A percentile compares a stretch with the other conserved stretches of the same genome.
phyloP scores from a whole-genome alignment of 192 early-diverging fungal species.

The Podila epigama region DNA sequence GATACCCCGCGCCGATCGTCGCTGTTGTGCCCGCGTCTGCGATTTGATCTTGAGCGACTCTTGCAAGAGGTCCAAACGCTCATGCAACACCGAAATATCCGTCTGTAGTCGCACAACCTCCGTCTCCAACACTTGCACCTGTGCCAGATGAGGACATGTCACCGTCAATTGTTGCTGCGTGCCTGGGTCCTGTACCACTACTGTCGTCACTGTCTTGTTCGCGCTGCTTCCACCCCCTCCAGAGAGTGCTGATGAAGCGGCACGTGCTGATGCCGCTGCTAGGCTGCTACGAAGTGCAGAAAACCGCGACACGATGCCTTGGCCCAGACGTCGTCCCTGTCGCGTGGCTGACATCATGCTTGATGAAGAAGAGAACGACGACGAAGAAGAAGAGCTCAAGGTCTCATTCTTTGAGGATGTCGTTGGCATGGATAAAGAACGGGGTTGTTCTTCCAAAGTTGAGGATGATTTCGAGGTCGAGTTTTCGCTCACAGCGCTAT shows the following conservation, averaged over 20 bases:
- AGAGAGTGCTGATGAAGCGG: conserved; percentile 25
- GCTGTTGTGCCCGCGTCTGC: conserved; percentile 19
- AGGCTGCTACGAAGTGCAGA: conserved; percentile 29
- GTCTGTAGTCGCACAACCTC: conserved; percentile 35
- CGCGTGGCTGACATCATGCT: neutral
- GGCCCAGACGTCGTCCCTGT: conserved; percentile 30
- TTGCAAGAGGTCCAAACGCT: conserved; percentile 37
- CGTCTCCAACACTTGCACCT: conserved; percentile 16
- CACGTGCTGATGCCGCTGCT: conserved; percentile 32
- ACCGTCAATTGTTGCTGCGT: conserved; percentile 29
- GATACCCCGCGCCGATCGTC: conserved; percentile 29
- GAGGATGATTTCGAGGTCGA: neutral
- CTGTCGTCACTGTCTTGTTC: conserved; percentile 6
- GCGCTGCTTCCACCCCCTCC: neutral
- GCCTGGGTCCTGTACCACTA: conserved; percentile 24
- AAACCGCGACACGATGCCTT: conserved; percentile 29
- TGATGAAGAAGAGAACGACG: conserved; percentile 2
- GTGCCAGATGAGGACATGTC: conserved; percentile 21
- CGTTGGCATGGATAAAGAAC: conserved; percentile 11
- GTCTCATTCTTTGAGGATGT: neutral
- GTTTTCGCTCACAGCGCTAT: neutral
- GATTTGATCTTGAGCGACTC: conserved; percentile 38
- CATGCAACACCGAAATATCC: conserved; percentile 40
- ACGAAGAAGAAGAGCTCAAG: neutral
- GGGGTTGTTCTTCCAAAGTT: neutral